Evolutionary conservation across 2,329 filamentous ascomycete species (phyloP), one percentile per base, ranked within the genome.

Genomic region (Pseudocercospora vitis): DNA sequence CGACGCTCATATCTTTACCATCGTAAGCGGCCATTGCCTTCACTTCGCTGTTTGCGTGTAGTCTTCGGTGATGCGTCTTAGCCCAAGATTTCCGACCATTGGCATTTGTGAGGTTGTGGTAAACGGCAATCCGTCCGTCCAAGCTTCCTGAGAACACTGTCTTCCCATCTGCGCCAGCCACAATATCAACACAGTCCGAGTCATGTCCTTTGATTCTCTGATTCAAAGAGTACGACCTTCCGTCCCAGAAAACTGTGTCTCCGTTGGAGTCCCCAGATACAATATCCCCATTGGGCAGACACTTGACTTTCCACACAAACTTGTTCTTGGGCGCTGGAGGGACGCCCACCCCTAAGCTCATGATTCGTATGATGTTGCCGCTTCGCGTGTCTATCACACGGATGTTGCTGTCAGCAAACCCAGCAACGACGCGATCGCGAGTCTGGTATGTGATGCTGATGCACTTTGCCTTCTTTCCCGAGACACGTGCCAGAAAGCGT

Each of bases 341-440:
- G 8, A 89, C 79, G 29, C 92, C 89, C 50, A 86, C 85, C 3
- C 92, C 94, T 28, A 97, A 75, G 0, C 90, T 91, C 80, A 99
- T 94, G 60, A 84, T 89, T 40, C 90, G 82, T 54, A 96, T 69
- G 56, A 89, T 79, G 48, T 84, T 81, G 11, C 89, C 89, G 67
- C 83, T 92, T 47, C 88, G 81, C 62, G 90, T 86, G 69, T 97
- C 91, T 73, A 91, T 95, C 49, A 94, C 82, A 58, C 92, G 87
- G 61, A 99, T 94, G n/a, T 85, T 89, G 72, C 91, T 91, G 74
- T 99, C 92, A n/a, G 91, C 92, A 70, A 94, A 97, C 18, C 94
- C 94, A 29, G 92, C 91, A 35, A 96, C 83, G 54, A 92, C 85
- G 28, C 85, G 84, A 66, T 92, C 83, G 53, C 87, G 84, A 61